phyloP scores from a whole-genome alignment of 2,329 filamentous ascomycete genomes.

The Fusarium verrucosum region DNA sequence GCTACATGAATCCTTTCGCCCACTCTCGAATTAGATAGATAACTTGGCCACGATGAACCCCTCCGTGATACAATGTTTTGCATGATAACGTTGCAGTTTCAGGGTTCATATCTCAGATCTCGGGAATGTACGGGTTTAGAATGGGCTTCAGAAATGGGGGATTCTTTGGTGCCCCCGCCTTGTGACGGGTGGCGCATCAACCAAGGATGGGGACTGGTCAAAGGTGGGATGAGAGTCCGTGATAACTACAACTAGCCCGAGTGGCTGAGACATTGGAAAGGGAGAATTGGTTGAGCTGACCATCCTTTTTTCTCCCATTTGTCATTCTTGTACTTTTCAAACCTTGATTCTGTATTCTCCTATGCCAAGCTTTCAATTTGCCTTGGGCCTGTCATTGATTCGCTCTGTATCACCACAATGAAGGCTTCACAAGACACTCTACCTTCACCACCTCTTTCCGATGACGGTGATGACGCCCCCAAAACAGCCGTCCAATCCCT shows the following conservation, averaged over 20 bases:
- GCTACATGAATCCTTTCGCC: not conserved
- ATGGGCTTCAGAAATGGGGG: not conserved
- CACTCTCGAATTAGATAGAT: not conserved
- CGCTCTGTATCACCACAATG: not conserved
- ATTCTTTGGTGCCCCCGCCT: not conserved
- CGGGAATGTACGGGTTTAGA: not conserved
- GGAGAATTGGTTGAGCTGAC: not conserved
- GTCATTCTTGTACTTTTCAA: fast-evolving
- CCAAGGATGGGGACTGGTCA: not conserved
- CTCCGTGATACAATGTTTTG: not conserved
- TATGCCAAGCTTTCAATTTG: not conserved
- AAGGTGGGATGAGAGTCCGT: not conserved
- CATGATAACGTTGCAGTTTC: not conserved
- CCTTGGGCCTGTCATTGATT: no score
- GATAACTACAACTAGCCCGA: slow-evolving; percentile 5
- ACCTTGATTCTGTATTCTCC: not conserved
- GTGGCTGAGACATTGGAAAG: not conserved
- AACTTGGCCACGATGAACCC: not conserved
- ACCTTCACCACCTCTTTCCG: slow-evolving; percentile 1
- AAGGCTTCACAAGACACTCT: not conserved
- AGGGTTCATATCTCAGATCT: no score
- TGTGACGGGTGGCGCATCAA: not conserved
- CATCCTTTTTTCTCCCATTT: not conserved
- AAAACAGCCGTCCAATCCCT: not conserved
- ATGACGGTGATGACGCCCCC: not conserved